Evolutionary conservation across 2,329 filamentous ascomycete genomes (phyloP).

Genomic region (Botrytis porri): DNA sequence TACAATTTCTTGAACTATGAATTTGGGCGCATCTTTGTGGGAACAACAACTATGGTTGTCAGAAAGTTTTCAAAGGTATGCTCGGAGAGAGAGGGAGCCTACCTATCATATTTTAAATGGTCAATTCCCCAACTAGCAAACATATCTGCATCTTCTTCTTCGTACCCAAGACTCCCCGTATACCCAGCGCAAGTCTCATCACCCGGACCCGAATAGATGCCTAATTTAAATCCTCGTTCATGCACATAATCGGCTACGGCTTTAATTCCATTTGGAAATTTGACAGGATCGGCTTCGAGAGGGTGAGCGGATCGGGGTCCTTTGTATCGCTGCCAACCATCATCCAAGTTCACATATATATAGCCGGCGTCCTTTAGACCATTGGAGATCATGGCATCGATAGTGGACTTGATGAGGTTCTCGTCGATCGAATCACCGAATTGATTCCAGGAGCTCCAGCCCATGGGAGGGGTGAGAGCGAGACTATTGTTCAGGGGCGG

Average conservation of each 20-base stretch:
- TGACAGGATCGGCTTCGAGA: not conserved
- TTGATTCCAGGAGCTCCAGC: constrained; percentile 53
- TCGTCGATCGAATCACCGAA: constrained; percentile 49
- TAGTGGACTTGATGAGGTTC: not conserved
- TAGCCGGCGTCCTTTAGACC: not conserved
- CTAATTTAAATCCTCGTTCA: constrained; percentile 49
- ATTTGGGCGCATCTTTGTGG: constrained; percentile 1
- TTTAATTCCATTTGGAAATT: constrained; percentile 10
- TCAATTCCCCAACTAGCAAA: constrained; percentile 59
- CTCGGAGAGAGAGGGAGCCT: constrained; percentile 37
- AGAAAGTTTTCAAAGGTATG: no score
- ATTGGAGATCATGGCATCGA: not conserved
- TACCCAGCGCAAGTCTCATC: constrained; percentile 31
- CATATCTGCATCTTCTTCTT: constrained; percentile 55
- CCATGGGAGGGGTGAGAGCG: constrained; percentile 46
- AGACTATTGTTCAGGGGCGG: constrained; percentile 38
- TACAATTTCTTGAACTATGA: not conserved
- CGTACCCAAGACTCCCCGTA: constrained; percentile 53
- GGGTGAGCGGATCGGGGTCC: not conserved
- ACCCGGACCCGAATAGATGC: constrained; percentile 60
- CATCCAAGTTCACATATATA: constrained; percentile 1
- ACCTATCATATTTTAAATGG: constrained; percentile 58
- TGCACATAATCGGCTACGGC: constrained; percentile 10
- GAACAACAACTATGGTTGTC: constrained; percentile 1
- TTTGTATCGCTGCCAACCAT: constrained; percentile 7